These are phyloP conservation scores for Penicillium egyptiacum DNA, from an alignment of 495 filamentous ascomycete species.

Conservation along the genomic window DNA sequence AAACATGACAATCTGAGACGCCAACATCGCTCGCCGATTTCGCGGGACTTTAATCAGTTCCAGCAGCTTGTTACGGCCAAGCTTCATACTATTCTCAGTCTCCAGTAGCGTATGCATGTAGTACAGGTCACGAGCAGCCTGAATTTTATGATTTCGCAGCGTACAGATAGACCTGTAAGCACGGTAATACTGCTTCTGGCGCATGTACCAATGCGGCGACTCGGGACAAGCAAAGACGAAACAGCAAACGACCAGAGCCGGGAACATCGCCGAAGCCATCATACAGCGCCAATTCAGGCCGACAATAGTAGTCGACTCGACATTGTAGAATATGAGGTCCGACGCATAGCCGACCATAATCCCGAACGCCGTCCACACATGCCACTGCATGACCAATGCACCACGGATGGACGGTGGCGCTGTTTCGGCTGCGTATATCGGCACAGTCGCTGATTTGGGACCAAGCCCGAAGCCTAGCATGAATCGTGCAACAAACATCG, in stretches of 20 bases:
- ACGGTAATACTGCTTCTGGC: constrained; percentile 60
- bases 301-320: constrained; percentile 55
- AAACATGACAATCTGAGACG: constrained; percentile 79
- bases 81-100: constrained; percentile 60
- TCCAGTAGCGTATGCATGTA: constrained; percentile 76
- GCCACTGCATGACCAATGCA: constrained; percentile 79
- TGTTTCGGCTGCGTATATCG: constrained; percentile 76
- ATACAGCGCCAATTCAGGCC: constrained; percentile 81
- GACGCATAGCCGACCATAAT: constrained; percentile 76
- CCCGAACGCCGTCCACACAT: constrained; percentile 84
- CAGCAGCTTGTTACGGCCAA: constrained; percentile 60
- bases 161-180: constrained; percentile 66
- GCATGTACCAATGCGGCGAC: constrained; percentile 78
- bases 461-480: constrained; percentile 75
- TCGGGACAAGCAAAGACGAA: constrained; percentile 76
- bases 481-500: constrained; percentile 72
- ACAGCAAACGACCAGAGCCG: constrained; percentile 65
- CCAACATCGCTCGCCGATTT: constrained; percentile 75
- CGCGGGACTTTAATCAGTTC: constrained; percentile 74
- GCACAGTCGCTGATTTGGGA: constrained; percentile 76
- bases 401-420: constrained; percentile 71
- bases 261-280: constrained; percentile 77
- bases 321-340: constrained; percentile 69
- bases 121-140: constrained; percentile 79
- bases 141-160: constrained; percentile 68